Evolutionary conservation across 1,139 yeast genomes (phyloP).

Genomic region (Kazachstania sp.): DNA sequence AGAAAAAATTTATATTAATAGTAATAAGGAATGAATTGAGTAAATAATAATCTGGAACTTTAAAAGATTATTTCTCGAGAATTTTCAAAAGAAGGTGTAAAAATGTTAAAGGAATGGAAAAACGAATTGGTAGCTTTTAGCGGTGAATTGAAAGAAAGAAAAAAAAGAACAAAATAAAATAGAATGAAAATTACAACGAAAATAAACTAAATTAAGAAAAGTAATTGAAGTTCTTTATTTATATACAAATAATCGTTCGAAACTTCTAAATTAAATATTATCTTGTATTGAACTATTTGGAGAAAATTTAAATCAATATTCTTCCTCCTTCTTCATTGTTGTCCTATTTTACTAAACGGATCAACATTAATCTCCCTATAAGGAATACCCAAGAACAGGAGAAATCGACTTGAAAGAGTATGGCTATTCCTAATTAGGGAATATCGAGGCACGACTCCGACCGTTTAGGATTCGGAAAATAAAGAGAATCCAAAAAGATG

Average conservation of each 20-base stretch:
- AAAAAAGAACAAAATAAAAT: background rate
- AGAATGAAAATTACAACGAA: background rate
- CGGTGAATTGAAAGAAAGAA: slow-evolving; percentile 3
- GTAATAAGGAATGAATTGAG: background rate
- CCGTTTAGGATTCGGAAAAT: background rate
- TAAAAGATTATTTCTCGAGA: too few relatives aligned
- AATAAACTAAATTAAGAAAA: background rate
- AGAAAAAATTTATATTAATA: too few relatives aligned
- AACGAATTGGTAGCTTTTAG: slow-evolving; percentile 15
- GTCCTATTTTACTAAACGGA: too few relatives aligned
- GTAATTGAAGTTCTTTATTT: too few relatives aligned
- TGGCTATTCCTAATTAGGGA: background rate
- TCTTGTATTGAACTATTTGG: too few relatives aligned
- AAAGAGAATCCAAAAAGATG: too few relatives aligned
- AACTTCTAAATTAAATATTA: too few relatives aligned
- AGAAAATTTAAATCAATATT: too few relatives aligned
- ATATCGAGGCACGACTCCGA: background rate
- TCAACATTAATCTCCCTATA: background rate
- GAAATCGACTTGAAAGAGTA: background rate
- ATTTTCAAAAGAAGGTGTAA: background rate
- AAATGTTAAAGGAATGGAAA: slow-evolving; percentile 23
- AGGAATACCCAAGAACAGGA: background rate
- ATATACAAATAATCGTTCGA: too few relatives aligned
- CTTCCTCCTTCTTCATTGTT: too few relatives aligned
- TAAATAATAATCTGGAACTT: too few relatives aligned